Evolutionary conservation across 2,329 filamentous ascomycete species (phyloP).

Genomic region (Pseudocercospora crystallina): DNA sequence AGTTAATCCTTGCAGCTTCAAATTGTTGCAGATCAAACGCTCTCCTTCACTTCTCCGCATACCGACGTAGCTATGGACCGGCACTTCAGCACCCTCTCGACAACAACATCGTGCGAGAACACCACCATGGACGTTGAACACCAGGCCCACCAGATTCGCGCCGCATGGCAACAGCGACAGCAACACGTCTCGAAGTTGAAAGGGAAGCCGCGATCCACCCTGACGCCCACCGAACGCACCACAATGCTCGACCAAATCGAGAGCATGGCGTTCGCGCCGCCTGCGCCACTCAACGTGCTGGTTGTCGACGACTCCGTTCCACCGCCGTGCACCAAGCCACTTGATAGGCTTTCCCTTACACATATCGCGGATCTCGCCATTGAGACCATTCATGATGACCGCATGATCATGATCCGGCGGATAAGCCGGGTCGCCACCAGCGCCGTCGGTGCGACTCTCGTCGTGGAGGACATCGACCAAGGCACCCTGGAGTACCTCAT

Average conservation of each 20-base stretch:
- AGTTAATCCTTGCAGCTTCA: no score
- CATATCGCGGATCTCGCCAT: slow-evolving; percentile 2
- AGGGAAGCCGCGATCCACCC: slow-evolving; percentile 3
- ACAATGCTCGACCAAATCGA: no score
- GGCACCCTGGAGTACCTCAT: slow-evolving; percentile 3
- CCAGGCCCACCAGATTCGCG: neutral
- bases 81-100: no score
- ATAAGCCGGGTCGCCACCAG: slow-evolving; percentile 1
- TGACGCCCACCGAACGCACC: neutral
- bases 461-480: neutral
- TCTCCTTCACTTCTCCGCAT: no score
- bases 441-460: slow-evolving; percentile 6
- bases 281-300: neutral
- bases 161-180: neutral
- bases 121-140: no score
- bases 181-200: neutral
- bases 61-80: no score
- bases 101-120: no score
- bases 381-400: slow-evolving; percentile 1
- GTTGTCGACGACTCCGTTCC: slow-evolving; percentile 1
- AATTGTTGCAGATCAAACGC: no score
- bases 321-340: neutral
- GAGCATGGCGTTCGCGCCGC: no score
- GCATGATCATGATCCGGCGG: slow-evolving; percentile 1
- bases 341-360: neutral